Percentiles rank a stretch among this genome's conserved stretches.
Conservation (phyloP, 1,284 basidiomycete species). For the Tilletia setariae region DNA sequence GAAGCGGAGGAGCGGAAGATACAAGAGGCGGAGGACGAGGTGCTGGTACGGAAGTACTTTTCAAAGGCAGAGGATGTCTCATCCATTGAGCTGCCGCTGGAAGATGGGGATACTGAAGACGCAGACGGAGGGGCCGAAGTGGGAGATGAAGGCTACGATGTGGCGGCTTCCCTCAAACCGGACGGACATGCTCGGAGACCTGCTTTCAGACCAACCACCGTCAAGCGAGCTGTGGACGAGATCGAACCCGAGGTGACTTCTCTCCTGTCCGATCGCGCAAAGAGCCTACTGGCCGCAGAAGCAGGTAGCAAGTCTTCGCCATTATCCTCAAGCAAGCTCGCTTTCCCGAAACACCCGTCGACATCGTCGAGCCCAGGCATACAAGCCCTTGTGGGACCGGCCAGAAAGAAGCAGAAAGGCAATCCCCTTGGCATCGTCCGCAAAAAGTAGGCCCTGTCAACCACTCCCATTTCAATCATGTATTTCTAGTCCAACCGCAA, state of each 20-base stretch:
- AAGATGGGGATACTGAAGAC: slow-evolving; percentile 18
- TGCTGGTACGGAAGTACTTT: slow-evolving; percentile 79
- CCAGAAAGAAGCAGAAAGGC: slow-evolving; percentile 38
- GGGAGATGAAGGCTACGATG: slow-evolving; percentile 38
- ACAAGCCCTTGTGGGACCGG: not conserved
- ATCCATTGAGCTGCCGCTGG: not conserved
- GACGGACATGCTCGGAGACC: slow-evolving; percentile 24
- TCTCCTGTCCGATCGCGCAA: slow-evolving; percentile 28
- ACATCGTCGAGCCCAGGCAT: too few relatives aligned
- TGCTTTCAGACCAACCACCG: slow-evolving; percentile 20
- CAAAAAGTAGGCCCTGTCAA: slow-evolving; percentile 27
- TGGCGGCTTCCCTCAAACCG: slow-evolving; percentile 19
- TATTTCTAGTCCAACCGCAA: too few relatives aligned
- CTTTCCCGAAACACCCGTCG: too few relatives aligned
- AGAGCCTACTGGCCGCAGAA: too few relatives aligned
- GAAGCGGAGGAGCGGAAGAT: slow-evolving; percentile 25
- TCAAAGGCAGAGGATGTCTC: slow-evolving; percentile 62
- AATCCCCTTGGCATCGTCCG: slow-evolving; percentile 51
- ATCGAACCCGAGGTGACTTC: slow-evolving; percentile 28
- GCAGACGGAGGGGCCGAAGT: slow-evolving; percentile 23
- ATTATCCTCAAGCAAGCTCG: too few relatives aligned
- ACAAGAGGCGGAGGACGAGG: slow-evolving; percentile 83
- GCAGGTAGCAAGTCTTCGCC: too few relatives aligned
- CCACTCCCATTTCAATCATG: too few relatives aligned
- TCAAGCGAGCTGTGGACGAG: slow-evolving; percentile 29